Evolutionary conservation across 129 eudicot species (phyloP), one percentile per base, ranked within the genome.

Genomic region (Centella asiatica): DNA sequence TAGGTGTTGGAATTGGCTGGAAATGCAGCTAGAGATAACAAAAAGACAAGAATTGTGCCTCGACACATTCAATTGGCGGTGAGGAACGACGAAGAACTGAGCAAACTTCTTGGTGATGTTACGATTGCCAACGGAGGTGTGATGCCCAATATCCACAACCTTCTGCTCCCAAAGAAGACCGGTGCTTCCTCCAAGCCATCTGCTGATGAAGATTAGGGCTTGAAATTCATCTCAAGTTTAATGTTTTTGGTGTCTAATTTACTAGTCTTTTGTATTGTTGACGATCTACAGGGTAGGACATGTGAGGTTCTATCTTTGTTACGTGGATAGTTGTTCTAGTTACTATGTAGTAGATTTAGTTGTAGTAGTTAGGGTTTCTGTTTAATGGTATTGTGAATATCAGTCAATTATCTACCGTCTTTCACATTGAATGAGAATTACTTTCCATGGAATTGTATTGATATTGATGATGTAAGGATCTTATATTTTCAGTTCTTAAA

Each of bases 1-100:
- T 19, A 53, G 59, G 59, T 53, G 59, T 34, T 53, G 25, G 59
- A 53, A 53, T 53, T 53, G 59, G 59, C 59, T 53, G 59, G 59
- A 19, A 53, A 53, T 26, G 59, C 59, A 1, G 59, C 59, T 6
- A 53, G 59, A 18, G 59, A 53, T 12, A 53, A 53, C 59, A 53
- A 53, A 19, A 53, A 53, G 61, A 56, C 61, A 2, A n/a, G 61
- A 25, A 56, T 56, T 56, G 61, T 56, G 42, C 61, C 61, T 28
- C 39, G 61, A 1, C 61, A 56, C 22, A 56, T 56, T 28, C 61
- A 56, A 56, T 17, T 56, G 40, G 61, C 61, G 8, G 59, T 53
- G 59, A 53, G 59, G 31, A 53, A 53, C 18, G 59, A 53, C 17
- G 59, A 53, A 13, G 59, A 53, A 18, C 34, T 53, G 6, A 53